Evolutionary conservation across 2,329 filamentous ascomycete genomes (phyloP), one percentile per base, ranked within the genome.

Genomic region (Alternaria tenuissima): DNA sequence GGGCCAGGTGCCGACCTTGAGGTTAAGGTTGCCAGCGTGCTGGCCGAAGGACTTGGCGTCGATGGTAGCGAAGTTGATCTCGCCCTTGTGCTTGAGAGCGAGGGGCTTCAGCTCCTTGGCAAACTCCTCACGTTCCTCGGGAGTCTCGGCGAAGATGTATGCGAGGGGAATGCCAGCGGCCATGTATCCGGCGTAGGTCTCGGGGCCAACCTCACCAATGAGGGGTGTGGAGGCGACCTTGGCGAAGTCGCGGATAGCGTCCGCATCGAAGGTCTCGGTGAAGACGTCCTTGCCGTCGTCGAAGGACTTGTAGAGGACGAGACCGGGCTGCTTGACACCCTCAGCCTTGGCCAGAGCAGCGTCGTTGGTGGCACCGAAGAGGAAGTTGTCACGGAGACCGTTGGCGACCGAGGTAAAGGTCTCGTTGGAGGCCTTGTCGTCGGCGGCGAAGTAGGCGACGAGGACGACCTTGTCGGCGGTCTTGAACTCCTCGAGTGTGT

Each of bases 141-240:
- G 79, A 46, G 91, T 94, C 84, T 97, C 94, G 67, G 94, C 90
- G 82, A 99, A 98, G 83, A 99, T 96, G 85, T 98, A 99, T 67
- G 93, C 95, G 65, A 99, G 89, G 63, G 95, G 95, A 70, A 98
- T 86, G 69, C 92, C 93, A 71, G 94, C 86, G 55, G 89, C 88
- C 91, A 98, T 99, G 87, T 99, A 99, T 76, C 87, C 88, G 63
- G 91, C 87, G 85, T 99, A 99, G 67, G 95, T 99, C 81, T 98
- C 95, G 64, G 95, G 95, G 73, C 94, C 94, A 72, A 99, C 91
- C 84, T 97, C 95, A 65, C 95, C 95, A 68, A 99, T 90, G 74
- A 99, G 85, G 66, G 95, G 95, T 62, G 91, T 96, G 70, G 94
- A 89, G 62, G 93, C 85, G 49, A 88, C 89, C 86, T 93, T 94